phyloP scores from a whole-genome alignment of 2,329 filamentous ascomycete species.

The Fusarium hostae region DNA sequence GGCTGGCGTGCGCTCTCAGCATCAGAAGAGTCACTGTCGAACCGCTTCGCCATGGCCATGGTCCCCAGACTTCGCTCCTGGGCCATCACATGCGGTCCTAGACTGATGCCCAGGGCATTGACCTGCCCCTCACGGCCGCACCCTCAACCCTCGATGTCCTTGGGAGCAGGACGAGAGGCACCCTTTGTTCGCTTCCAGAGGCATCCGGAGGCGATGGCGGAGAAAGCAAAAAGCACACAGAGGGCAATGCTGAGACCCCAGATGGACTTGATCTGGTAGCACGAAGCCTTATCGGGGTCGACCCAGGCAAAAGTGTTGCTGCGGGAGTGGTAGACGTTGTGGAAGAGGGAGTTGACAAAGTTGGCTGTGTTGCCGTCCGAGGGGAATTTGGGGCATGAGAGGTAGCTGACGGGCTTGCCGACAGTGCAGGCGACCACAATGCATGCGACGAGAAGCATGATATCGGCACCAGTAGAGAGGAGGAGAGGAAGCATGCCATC shows the following conservation, averaged over 20 bases:
- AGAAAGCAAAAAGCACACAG: slow-evolving; percentile 76
- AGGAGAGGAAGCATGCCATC: slow-evolving; percentile 81
- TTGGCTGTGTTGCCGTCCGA: slow-evolving; percentile 54
- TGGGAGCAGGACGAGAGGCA: slow-evolving; percentile 48
- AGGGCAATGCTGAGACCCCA: slow-evolving; percentile 88
- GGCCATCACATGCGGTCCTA: slow-evolving; percentile 33
- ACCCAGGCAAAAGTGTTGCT: slow-evolving; percentile 57
- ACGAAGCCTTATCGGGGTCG: slow-evolving; percentile 69
- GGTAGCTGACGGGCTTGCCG: slow-evolving; percentile 81
- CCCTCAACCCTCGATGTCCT: slow-evolving; percentile 62
- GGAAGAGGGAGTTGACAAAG: slow-evolving; percentile 58
- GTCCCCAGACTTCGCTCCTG: slow-evolving; percentile 52
- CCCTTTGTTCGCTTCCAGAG: slow-evolving; percentile 71
- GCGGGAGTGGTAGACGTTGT: slow-evolving; percentile 53
- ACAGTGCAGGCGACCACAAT: slow-evolving; percentile 81
- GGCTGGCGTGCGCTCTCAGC: slow-evolving; percentile 45
- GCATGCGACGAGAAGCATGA: slow-evolving; percentile 77
- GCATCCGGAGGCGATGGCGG: slow-evolving; percentile 66
- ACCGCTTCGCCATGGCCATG: slow-evolving; percentile 50
- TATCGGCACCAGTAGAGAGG: slow-evolving; percentile 73
- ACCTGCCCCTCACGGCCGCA: slow-evolving; percentile 55
- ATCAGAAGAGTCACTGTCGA: slow-evolving; percentile 49
- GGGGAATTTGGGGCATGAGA: slow-evolving; percentile 72
- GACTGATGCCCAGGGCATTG: slow-evolving; percentile 30
- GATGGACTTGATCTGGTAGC: slow-evolving; percentile 85